Conservation (phyloP, 2,329 filamentous ascomycete genomes). For the Clarireedia sp. region DNA sequence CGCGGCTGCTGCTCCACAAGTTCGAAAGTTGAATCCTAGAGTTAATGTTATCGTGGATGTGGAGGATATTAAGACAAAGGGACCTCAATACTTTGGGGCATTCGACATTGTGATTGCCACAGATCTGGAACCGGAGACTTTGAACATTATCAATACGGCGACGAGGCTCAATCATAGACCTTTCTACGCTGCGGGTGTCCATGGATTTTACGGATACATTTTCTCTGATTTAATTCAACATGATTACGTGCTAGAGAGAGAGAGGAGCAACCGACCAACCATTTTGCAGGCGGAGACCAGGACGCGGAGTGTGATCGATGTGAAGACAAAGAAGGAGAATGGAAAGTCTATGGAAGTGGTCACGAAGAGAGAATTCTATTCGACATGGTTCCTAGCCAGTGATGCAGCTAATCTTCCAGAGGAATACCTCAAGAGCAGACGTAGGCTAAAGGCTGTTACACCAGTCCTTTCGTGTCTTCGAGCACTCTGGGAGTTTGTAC, state of each 20-base stretch:
- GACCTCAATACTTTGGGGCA: conserved; percentile 63
- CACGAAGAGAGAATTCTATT: conserved; percentile 86
- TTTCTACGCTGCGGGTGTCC: conserved; percentile 82
- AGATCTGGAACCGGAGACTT: conserved; percentile 67
- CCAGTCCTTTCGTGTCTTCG: conserved; percentile 79
- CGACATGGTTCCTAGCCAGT: conserved; percentile 75
- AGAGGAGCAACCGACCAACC: conserved; percentile 66
- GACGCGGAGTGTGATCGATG: conserved; percentile 67
- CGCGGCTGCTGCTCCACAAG: conserved; percentile 65
- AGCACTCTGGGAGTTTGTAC: conserved; percentile 82
- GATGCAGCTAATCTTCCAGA: conserved; percentile 64
- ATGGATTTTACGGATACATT: conserved; percentile 90
- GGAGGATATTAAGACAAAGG: conserved; percentile 57
- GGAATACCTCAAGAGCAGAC: conserved; percentile 60
- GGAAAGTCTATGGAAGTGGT: conserved; percentile 74
- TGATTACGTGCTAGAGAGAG: conserved; percentile 80
- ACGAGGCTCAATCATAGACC: conserved; percentile 70
- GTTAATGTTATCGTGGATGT: conserved; percentile 69
- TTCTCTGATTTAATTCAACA: conserved; percentile 91
- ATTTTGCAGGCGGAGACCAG: conserved; percentile 58
- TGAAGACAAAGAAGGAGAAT: conserved; percentile 62
- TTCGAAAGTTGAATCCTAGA: conserved; percentile 83
- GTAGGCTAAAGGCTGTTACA: conserved; percentile 68
- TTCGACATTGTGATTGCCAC: conserved; percentile 89
- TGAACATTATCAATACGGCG: conserved; percentile 76